These are phyloP conservation scores for Curvularia verruculosa DNA, from an alignment of 2,329 filamentous ascomycete species.

Conservation along the genomic window DNA sequence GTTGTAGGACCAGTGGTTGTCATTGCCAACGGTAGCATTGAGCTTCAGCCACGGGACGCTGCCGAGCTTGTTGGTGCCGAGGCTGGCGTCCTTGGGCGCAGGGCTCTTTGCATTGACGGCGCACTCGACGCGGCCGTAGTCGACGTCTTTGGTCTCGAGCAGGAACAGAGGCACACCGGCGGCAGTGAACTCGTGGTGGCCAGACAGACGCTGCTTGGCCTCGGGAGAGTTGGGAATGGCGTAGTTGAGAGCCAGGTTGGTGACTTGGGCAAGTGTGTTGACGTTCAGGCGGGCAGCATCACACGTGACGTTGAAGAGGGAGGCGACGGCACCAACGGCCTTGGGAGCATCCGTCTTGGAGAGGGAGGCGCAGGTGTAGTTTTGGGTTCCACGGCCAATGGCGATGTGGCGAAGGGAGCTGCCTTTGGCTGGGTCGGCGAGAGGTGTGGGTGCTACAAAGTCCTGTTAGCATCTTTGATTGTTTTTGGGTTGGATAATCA, in stretches of 20 bases:
- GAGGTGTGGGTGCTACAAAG: constrained; percentile 58
- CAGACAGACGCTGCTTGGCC: constrained; percentile 68
- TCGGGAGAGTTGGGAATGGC: constrained; percentile 55
- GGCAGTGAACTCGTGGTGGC: constrained; percentile 81
- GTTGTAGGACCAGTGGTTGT: constrained; percentile 57
- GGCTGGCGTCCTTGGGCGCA: constrained; percentile 67
- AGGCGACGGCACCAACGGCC: constrained; percentile 75
- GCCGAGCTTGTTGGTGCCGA: constrained; percentile 63
- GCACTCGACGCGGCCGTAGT: constrained; percentile 66
- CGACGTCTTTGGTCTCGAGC: constrained; percentile 63
- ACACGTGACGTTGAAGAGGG: constrained; percentile 87
- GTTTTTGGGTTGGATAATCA: background rate
- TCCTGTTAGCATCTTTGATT: constrained; percentile 27
- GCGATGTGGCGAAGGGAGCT: constrained; percentile 76
- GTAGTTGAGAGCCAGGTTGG: constrained; percentile 71
- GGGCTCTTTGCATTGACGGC: constrained; percentile 65
- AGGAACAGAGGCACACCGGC: constrained; percentile 78
- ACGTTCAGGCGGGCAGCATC: constrained; percentile 65
- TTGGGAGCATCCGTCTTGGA: constrained; percentile 66
- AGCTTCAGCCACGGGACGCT: constrained; percentile 84
- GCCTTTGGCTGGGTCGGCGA: constrained; percentile 67
- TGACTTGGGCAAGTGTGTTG: constrained; percentile 68
- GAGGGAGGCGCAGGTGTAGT: constrained; percentile 79
- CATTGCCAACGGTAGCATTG: constrained; percentile 40
- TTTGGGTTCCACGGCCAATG: constrained; percentile 87